A percentile compares a stretch with the other conserved stretches of the same genome.
These are phyloP conservation scores for Candida morakotiae DNA, from an alignment of 805 yeast species.

Conservation along the genomic window DNA sequence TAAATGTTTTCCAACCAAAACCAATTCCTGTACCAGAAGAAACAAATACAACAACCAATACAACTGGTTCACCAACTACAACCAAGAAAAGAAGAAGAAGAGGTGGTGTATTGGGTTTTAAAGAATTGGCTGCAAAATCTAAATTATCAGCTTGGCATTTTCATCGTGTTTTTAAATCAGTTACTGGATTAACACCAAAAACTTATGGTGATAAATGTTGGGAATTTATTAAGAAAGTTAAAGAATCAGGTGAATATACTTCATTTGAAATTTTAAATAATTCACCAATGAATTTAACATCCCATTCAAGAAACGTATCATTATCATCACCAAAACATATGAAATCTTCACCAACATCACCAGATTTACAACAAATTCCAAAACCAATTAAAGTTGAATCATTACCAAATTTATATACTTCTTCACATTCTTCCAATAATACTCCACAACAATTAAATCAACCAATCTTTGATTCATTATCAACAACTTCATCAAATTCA, in stretches of 20 bases:
- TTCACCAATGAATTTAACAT: conserved; percentile 1
- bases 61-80: conserved; percentile 5
- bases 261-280: conserved; percentile 7
- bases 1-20: conserved; percentile 28
- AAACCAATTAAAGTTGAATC: background rate
- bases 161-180: conserved; percentile 83
- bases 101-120: conserved; percentile 79
- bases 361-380: background rate
- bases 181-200: conserved; percentile 84
- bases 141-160: conserved; percentile 90
- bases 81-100: conserved; percentile 50
- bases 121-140: conserved; percentile 81
- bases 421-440: background rate
- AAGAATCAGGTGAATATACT: conserved; percentile 16
- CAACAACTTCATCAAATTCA: background rate
- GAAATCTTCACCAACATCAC: conserved; percentile 5
- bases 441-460: background rate
- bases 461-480: background rate
- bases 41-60: conserved; percentile 4
- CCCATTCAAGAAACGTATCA: too few species aligned
- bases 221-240: conserved; percentile 44
- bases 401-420: background rate
- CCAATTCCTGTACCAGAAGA: conserved; percentile 12
- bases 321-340: background rate
- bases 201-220: conserved; percentile 84